Base-by-base conservation (phyloP, 768 basidiomycete species). In the Mycena vitilis region DNA sequence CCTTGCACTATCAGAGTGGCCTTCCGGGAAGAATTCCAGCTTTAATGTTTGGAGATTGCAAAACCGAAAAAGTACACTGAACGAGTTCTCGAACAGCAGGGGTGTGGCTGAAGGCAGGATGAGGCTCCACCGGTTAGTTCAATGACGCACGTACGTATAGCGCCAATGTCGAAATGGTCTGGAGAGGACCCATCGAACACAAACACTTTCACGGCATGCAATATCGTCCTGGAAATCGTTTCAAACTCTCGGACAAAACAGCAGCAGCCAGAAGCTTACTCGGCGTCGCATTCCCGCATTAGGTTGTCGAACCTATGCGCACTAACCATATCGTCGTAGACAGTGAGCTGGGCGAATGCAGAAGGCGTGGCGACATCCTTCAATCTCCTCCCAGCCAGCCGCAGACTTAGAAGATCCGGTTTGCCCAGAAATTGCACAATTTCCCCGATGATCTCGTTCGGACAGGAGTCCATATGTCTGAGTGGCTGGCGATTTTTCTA, bases 101-200 rank as follows among this genome's bases (percentile, higher is more conserved):
- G n/a, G 18, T 7, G 68, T 55, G 30, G 57, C 68, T 65, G 47
- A 25, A 65, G 7, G 30, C 34, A n/a, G 22, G n/a, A 53, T 54
- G 34, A 53, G 52, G 11, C 40, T 60, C 11, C 47, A 6, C 22
- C 37, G 55, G n/a, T 7, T 34, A 18, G 16, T 7, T 40, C 25
- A 55, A 1, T 7, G 18, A 4, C 18, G 11, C 16, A 23, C 58
- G 15, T 56, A 65, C 63, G 38, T n/a, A 61, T 63, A 23, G 63
- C 53, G 25, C 68, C 68, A 6, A 65, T 51, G 2, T 61, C 63
- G 23, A 61, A 70, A 55, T 70, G 64, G 54, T 70, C 68, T 34
- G 59, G 18, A 18, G 11, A 2, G 25, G 25, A 40, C 15, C 63
- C 68, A 22, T 70, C 60, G 49, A 70, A 70, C 15, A 38, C 9